These are phyloP conservation scores for Picocystis salinarum DNA, from an alignment of 139 green algal species.

Conservation along the genomic window DNA sequence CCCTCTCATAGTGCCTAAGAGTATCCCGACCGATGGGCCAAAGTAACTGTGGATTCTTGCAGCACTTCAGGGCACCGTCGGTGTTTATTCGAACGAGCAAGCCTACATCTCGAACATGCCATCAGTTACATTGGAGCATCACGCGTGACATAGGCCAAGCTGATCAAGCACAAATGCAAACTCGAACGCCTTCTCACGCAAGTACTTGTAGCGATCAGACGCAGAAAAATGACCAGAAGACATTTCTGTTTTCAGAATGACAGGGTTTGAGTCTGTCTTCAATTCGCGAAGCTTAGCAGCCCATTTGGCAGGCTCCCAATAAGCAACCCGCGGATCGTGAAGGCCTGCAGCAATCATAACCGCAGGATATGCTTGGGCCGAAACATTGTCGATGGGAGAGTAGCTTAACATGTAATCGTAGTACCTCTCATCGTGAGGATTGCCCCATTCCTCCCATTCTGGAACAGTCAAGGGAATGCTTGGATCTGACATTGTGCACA, in stretches of 20 bases:
- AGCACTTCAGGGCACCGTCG: too few species aligned
- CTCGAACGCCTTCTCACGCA: conserved; percentile 1
- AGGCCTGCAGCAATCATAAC: conserved; percentile 64
- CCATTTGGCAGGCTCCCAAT: conserved; percentile 34
- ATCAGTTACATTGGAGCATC: too few species aligned
- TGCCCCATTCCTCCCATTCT: conserved; percentile 44
- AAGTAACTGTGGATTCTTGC: too few species aligned
- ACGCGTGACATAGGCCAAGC: too few species aligned
- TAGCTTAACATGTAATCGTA: conserved; percentile 78
- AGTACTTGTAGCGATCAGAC: not conserved
- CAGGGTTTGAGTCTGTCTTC: not conserved
- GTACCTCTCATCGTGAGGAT: conserved; percentile 28
- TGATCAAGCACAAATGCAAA: conserved; percentile 3
- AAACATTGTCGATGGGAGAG: conserved; percentile 76
- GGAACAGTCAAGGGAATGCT: conserved; percentile 59
- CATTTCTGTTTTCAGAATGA: conserved; percentile 2
- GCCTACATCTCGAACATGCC: too few species aligned
- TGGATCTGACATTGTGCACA: conserved; percentile 31
- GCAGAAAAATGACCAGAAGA: conserved; percentile 2
- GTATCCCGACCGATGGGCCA: too few species aligned
- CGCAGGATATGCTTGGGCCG: conserved; percentile 43
- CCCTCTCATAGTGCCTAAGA: too few species aligned
- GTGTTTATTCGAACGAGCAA: too few species aligned
- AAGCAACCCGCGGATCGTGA: conserved; percentile 56
- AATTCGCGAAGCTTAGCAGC: conserved; percentile 17